phyloP scores from a whole-genome alignment of 495 filamentous ascomycete species.

The Bacidia gigantensis region DNA sequence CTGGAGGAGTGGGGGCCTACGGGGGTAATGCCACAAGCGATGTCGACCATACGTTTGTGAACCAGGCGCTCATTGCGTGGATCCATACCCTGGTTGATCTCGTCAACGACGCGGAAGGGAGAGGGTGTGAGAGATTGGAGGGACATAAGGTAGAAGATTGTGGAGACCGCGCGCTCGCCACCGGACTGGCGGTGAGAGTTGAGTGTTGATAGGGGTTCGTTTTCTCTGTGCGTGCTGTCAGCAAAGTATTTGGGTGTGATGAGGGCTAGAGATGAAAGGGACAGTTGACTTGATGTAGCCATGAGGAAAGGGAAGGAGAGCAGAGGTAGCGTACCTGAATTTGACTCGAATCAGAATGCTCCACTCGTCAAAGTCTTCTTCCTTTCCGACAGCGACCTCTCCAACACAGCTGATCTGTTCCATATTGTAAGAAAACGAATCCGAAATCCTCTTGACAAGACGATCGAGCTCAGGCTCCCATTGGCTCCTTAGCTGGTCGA shows the following conservation, averaged over 20 bases:
- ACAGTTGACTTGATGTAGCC: neutral
- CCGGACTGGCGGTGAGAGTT: constrained; percentile 90
- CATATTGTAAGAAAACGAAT: constrained; percentile 82
- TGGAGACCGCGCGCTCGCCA: constrained; percentile 89
- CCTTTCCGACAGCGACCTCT: constrained; percentile 68
- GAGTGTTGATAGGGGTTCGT: constrained; percentile 69
- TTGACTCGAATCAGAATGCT: constrained; percentile 86
- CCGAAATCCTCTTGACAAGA: constrained; percentile 67
- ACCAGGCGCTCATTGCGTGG: constrained; percentile 96
- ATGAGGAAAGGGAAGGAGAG: neutral
- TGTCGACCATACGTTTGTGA: constrained; percentile 90
- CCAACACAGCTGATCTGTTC: constrained; percentile 91
- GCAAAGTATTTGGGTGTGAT: neutral
- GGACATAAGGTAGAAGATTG: constrained; percentile 99
- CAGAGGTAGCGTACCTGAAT: constrained; percentile 52
- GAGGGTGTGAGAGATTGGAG: constrained; percentile 85
- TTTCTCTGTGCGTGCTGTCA: constrained; percentile 37
- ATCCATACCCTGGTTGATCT: constrained; percentile 99
- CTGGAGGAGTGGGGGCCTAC: constrained; percentile 3
- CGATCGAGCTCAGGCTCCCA: constrained; percentile 82
- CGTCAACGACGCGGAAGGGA: constrained; percentile 98
- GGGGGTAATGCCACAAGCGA: constrained; percentile 52
- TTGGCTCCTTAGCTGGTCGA: constrained; percentile 38
- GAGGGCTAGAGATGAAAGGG: constrained; percentile 2
- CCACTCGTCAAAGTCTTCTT: constrained; percentile 86